Base-by-base conservation (phyloP, 2,329 filamentous ascomycete genomes). In the Monosporascus sp. region DNA sequence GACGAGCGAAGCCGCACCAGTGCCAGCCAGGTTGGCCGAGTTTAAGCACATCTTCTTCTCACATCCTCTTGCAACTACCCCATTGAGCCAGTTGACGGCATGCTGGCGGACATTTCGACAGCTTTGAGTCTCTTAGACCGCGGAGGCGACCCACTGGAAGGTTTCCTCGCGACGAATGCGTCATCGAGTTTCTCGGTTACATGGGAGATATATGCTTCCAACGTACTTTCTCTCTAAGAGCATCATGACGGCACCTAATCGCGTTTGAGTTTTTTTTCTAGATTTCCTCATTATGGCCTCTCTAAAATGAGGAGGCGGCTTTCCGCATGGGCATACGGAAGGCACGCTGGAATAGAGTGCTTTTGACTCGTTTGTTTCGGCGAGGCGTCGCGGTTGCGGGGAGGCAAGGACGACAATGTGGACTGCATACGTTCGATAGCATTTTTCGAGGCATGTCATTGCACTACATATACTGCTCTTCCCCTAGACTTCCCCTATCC, bases 1-100 rank as follows among this genome's bases (percentile, higher is more conserved):
- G 89, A 94, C 60, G 90, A 95, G 71, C 79, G 85, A 49, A 89
- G 88, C 66, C 82, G 88, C 22, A 89, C 87, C 15, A 89, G 87
- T 60, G 85, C 84, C 11, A 87, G 85, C 67, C 79, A 83, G 55
- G 70, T 78, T 58, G 84, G 81, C 64, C 79, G 80, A 18, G 67
- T 63, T 31, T 69, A 58, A 56, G 17, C 17, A 39, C n/a, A 11
- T 14, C 37, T 27, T 45, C 37, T 17, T 36, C 36, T 15, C 36
- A 15, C 14, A 15, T 27, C n/a, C 22, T n/a, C 25, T 27, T 15
- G 7, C n/a, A 46, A 31, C 14, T 27, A 14, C 39, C n/a, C 22
- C 18, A 24, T 43, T 43, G 39, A 43, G 18, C n/a, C 39, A 20
- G 4, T 35, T 35, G 31, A 2, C 4, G 31, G 11, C 31, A 35